A percentile compares a stretch with the other conserved stretches of the same genome.
Conservation (phyloP, 441 rosid genomes). For the Populus hybrid region DNA sequence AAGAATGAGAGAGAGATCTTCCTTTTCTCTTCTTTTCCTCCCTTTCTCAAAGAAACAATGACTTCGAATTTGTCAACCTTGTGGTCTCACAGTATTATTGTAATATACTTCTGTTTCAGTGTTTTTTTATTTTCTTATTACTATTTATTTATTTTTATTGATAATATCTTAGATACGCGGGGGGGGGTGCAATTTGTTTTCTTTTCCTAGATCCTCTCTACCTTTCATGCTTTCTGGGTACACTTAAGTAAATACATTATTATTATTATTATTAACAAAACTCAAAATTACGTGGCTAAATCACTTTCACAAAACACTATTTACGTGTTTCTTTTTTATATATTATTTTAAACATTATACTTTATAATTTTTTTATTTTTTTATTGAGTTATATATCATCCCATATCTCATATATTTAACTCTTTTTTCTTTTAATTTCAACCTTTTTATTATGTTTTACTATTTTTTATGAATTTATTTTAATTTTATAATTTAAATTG, state of each 20-base stretch:
- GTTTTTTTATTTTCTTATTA: background rate
- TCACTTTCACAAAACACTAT: too few relatives aligned
- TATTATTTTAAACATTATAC: too few relatives aligned
- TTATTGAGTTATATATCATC: too few relatives aligned
- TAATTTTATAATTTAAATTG: too few relatives aligned
- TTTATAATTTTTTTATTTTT: too few relatives aligned
- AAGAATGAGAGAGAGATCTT: slow-evolving; percentile 22
- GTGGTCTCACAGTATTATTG: slow-evolving; percentile 25
- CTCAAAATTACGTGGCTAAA: too few relatives aligned
- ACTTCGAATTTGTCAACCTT: slow-evolving; percentile 48
- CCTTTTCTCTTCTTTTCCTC: background rate
- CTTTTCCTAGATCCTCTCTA: slow-evolving; percentile 41
- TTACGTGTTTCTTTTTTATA: too few relatives aligned
- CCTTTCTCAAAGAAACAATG: slow-evolving; percentile 24
- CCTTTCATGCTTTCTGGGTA: slow-evolving; percentile 38
- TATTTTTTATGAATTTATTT: too few relatives aligned
- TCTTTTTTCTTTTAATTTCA: too few relatives aligned
- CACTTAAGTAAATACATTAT: slow-evolving; percentile 4
- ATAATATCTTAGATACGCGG: slow-evolving; percentile 14
- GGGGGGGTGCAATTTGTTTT: slow-evolving; percentile 21
- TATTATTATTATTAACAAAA: too few relatives aligned
- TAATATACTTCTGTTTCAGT: slow-evolving; percentile 27
- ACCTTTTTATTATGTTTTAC: too few relatives aligned
- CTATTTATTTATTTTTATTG: background rate
- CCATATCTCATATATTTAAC: too few relatives aligned